phyloP scores from a whole-genome alignment of 2,329 filamentous ascomycete genomes.

The Polychaeton citri region DNA sequence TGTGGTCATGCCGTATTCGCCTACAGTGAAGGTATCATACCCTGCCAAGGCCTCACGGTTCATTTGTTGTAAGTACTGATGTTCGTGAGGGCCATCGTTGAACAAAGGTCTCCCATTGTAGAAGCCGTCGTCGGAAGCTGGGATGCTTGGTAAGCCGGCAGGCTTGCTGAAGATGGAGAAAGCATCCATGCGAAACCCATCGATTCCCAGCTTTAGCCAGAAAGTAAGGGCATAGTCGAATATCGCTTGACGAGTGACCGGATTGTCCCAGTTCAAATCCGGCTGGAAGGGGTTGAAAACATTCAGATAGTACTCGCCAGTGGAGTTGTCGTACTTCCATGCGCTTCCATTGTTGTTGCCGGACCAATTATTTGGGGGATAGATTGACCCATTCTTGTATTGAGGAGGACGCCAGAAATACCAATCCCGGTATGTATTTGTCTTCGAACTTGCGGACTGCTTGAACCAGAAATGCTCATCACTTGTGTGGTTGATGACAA shows the following conservation, averaged over 20 bases:
- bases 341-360: conserved; percentile 43
- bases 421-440: conserved; percentile 54
- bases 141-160: conserved; percentile 9
- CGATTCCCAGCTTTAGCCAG: conserved; percentile 61
- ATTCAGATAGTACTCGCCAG: conserved; percentile 62
- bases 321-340: conserved; percentile 59
- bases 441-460: conserved; percentile 46
- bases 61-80: background rate
- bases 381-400: conserved; percentile 39
- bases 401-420: conserved; percentile 48
- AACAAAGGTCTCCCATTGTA: conserved; percentile 30
- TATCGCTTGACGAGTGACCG: conserved; percentile 52
- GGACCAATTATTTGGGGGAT: conserved; percentile 67
- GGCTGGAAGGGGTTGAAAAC: conserved; percentile 60
- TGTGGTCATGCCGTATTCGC: background rate
- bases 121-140: conserved; percentile 57
- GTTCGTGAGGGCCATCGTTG: background rate
- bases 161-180: conserved; percentile 12
- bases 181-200: conserved; percentile 26
- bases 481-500: conserved; percentile 60
- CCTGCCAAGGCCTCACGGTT: background rate
- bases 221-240: conserved; percentile 52
- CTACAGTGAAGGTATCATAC: background rate
- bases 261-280: conserved; percentile 76
- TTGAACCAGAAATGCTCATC: conserved; percentile 55